Evolutionary conservation across 1,139 yeast species (phyloP).

Genomic region (Candida sp.): DNA sequence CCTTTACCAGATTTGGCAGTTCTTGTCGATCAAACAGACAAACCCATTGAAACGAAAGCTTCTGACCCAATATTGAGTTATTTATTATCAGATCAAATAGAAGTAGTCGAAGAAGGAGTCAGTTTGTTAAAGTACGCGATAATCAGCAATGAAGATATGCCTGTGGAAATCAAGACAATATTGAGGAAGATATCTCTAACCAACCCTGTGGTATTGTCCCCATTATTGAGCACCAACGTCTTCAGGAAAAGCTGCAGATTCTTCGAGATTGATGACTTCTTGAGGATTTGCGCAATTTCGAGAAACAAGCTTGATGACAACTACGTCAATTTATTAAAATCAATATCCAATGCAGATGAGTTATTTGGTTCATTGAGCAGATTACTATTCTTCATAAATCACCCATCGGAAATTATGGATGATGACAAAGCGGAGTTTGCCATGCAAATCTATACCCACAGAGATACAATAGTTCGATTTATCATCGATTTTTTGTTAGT

Average conservation of each 20-base stretch:
- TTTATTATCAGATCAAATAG: slow-evolving; percentile 27
- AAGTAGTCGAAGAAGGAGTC: slow-evolving; percentile 32
- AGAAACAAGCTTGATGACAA: slow-evolving; percentile 20
- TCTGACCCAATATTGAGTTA: slow-evolving; percentile 34
- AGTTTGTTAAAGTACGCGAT: slow-evolving; percentile 37
- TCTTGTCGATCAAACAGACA: slow-evolving; percentile 14
- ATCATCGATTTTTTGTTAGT: slow-evolving; percentile 24
- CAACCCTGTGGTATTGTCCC: slow-evolving; percentile 25
- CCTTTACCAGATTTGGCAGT: not conserved
- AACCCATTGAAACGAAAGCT: slow-evolving; percentile 11
- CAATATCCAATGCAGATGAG: slow-evolving; percentile 22
- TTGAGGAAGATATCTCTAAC: slow-evolving; percentile 25
- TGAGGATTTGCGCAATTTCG: slow-evolving; percentile 31
- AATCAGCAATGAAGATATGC: slow-evolving; percentile 32
- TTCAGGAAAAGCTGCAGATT: slow-evolving; percentile 21
- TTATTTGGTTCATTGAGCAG: slow-evolving; percentile 26
- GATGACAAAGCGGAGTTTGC: slow-evolving; percentile 25
- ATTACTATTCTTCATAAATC: slow-evolving; percentile 27
- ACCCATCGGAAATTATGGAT: slow-evolving; percentile 28
- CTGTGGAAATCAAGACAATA: slow-evolving; percentile 18
- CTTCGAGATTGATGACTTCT: slow-evolving; percentile 30
- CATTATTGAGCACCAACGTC: slow-evolving; percentile 24
- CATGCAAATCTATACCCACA: slow-evolving; percentile 34
- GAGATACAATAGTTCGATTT: slow-evolving; percentile 24
- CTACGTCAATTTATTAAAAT: slow-evolving; percentile 19